Conservation (phyloP, 2,329 filamentous ascomycete species). For the Cordyceps farinosa region DNA sequence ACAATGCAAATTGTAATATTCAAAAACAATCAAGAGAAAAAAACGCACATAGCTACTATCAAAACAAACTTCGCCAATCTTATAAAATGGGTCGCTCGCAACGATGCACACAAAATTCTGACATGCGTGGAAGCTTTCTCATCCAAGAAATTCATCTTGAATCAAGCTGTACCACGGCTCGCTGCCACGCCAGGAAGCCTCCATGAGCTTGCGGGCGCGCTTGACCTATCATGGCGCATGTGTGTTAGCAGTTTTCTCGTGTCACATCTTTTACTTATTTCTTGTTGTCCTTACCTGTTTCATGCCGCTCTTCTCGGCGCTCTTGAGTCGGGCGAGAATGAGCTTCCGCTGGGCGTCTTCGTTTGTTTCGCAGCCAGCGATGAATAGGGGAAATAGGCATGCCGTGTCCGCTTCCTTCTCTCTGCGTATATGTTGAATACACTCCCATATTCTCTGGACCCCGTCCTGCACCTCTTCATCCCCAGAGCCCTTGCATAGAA, state of each 20-base stretch:
- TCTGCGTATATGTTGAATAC: conserved; percentile 58
- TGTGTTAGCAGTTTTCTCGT: background rate
- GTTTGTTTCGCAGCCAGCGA: conserved; percentile 70
- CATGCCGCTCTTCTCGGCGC: conserved; percentile 71
- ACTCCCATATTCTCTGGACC: conserved; percentile 59
- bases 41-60: conserved; percentile 7
- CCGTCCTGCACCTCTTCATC: conserved; percentile 60
- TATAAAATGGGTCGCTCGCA: background rate
- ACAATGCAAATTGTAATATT: conserved; percentile 10
- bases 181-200: conserved; percentile 65
- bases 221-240: conserved; percentile 40
- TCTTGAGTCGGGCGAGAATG: conserved; percentile 62
- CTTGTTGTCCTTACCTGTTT: conserved; percentile 56
- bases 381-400: conserved; percentile 77
- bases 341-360: conserved; percentile 52
- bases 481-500: conserved; percentile 57
- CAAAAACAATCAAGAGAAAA: background rate
- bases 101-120: conserved; percentile 2
- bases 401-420: conserved; percentile 72
- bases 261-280: background rate
- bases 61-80: conserved; percentile 12
- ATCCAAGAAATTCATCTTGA: conserved; percentile 66
- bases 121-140: conserved; percentile 22
- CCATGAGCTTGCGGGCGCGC: conserved; percentile 61
- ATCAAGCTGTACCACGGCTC: conserved; percentile 66